phyloP scores from a whole-genome alignment of 192 early-diverging fungal genomes.

The Podila verticillata region DNA sequence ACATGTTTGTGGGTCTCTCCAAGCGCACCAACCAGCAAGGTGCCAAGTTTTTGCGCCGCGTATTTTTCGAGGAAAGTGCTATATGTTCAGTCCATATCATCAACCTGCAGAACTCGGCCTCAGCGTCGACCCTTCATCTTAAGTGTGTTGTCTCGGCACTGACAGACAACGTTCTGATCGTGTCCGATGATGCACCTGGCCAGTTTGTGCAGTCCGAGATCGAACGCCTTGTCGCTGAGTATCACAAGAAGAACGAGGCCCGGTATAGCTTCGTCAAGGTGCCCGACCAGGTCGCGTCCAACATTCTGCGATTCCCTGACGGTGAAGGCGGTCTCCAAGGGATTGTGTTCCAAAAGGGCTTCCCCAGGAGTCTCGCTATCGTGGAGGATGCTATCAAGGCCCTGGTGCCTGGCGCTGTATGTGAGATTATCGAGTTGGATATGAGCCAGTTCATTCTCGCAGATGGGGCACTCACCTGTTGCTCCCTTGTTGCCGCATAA shows the following conservation, averaged over 20 bases:
- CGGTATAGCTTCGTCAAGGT: conserved; percentile 29
- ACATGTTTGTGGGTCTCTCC: conserved; percentile 52
- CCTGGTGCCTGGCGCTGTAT: background rate
- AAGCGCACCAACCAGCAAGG: conserved; percentile 50
- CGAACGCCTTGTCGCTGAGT: background rate
- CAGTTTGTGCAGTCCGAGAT: conserved; percentile 32
- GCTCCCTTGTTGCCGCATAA: conserved; percentile 16
- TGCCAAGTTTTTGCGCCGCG: conserved; percentile 26
- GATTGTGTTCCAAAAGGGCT: conserved; percentile 43
- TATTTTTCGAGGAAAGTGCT: conserved; percentile 4
- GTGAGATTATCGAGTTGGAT: conserved; percentile 20
- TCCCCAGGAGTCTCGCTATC: conserved; percentile 29
- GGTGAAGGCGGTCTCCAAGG: conserved; percentile 3
- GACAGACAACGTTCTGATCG: conserved; percentile 16
- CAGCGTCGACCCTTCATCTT: conserved; percentile 39
- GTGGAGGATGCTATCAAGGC: background rate
- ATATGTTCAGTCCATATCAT: conserved; percentile 11
- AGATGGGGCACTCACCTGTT: conserved; percentile 55
- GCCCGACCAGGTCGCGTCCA: conserved; percentile 50
- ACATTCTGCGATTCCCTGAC: conserved; percentile 44
- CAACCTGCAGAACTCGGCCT: conserved; percentile 18
- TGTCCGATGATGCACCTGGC: conserved; percentile 35
- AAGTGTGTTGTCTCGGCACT: conserved; percentile 50
- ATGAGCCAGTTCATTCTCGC: conserved; percentile 55
- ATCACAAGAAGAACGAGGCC: background rate